Evolutionary conservation across 2,329 filamentous ascomycete genomes (phyloP).

Genomic region (Aspergillus thermomutatus): DNA sequence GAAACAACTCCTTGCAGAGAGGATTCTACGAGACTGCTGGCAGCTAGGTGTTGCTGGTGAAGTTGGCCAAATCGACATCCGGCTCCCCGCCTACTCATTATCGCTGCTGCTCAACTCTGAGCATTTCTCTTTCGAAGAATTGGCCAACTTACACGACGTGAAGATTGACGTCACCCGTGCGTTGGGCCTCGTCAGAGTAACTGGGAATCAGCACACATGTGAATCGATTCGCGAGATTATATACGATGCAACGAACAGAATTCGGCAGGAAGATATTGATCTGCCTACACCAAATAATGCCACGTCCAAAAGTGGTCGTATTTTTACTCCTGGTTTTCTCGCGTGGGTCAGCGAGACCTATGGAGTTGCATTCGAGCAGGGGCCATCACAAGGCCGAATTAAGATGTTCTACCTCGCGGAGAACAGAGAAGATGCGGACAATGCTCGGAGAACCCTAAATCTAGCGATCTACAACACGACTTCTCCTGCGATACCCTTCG

Average conservation of each 20-base stretch:
- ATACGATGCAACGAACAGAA: slow-evolving; percentile 26
- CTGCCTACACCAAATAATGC: slow-evolving; percentile 15
- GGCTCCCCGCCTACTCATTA: slow-evolving; percentile 24
- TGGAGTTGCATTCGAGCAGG: slow-evolving; percentile 27
- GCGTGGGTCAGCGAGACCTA: slow-evolving; percentile 32
- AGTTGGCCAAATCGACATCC: slow-evolving; percentile 36
- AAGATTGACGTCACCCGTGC: slow-evolving; percentile 36
- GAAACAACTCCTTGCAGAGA: slow-evolving; percentile 33
- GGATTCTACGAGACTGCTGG: slow-evolving; percentile 40
- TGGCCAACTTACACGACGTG: slow-evolving; percentile 32
- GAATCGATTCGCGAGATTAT: slow-evolving; percentile 34
- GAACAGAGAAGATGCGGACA: slow-evolving; percentile 28
- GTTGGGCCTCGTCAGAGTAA: slow-evolving; percentile 34
- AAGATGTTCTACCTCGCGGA: slow-evolving; percentile 34
- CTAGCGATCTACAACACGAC: slow-evolving; percentile 24
- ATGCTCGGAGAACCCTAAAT: slow-evolving; percentile 33
- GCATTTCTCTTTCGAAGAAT: slow-evolving; percentile 35
- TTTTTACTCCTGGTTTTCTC: slow-evolving; percentile 25
- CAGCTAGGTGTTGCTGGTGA: slow-evolving; percentile 31
- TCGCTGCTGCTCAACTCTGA: slow-evolving; percentile 31
- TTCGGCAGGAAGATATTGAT: slow-evolving; percentile 27
- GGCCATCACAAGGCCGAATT: slow-evolving; percentile 11
- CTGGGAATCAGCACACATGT: slow-evolving; percentile 30
- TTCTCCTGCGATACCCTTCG: slow-evolving; percentile 25
- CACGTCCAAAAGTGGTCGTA: slow-evolving; percentile 13